Conservation (phyloP, 106 monocot species). For the Ottelia alismoides region DNA sequence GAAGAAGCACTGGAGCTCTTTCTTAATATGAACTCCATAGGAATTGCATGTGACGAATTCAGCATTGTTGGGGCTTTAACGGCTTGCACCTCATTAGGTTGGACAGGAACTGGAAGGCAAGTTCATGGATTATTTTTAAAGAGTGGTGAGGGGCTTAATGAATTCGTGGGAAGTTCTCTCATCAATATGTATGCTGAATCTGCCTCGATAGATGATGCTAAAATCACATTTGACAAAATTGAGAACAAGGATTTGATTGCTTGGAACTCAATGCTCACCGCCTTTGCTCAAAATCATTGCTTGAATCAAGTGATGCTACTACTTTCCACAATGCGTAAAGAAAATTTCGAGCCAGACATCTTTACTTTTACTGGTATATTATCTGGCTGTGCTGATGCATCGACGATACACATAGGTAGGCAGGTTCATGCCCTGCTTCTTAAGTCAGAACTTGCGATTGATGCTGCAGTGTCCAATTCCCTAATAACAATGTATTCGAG, state of each 20-base stretch:
- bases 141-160: conserved; percentile 11
- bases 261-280: conserved; percentile 30
- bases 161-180: conserved; percentile 25
- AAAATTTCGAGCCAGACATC: conserved; percentile 14
- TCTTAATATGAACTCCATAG: conserved; percentile 8
- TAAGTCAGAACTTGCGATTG: conserved; percentile 11
- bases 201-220: conserved; percentile 10
- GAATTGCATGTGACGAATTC: conserved; percentile 15
- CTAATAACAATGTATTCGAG: conserved; percentile 31
- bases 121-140: conserved; percentile 24
- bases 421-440: conserved; percentile 28
- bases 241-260: conserved; percentile 16
- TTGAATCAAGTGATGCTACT: conserved; percentile 15
- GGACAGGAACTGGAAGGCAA: conserved; percentile 10
- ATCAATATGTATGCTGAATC: conserved; percentile 29
- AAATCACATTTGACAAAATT: conserved; percentile 9
- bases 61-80: conserved; percentile 14
- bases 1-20: conserved; percentile 14
- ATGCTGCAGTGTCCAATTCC: conserved; percentile 26
- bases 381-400: conserved; percentile 20
- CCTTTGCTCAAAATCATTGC: conserved; percentile 14
- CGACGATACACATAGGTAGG: conserved; percentile 18
- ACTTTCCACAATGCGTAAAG: conserved; percentile 16
- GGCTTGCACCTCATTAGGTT: conserved; percentile 27
- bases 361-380: conserved; percentile 27